A percentile compares a stretch with the other conserved stretches of the same genome.
Conservation (phyloP, 768 basidiomycete species). For the Imleria badia region DNA sequence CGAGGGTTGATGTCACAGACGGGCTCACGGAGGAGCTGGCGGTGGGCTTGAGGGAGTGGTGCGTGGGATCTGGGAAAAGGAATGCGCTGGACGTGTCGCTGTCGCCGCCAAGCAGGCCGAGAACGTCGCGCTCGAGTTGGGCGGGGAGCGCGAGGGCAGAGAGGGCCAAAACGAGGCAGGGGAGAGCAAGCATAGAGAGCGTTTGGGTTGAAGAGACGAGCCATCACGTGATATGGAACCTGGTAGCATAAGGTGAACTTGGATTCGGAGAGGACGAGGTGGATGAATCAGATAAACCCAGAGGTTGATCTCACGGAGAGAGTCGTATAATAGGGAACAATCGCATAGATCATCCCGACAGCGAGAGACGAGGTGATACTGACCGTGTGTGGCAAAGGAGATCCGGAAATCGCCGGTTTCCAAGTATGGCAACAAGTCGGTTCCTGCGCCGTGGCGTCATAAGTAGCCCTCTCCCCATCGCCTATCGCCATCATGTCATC, state of each 20-base stretch:
- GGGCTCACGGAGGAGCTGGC: neutral
- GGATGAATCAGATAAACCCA: constrained; percentile 51
- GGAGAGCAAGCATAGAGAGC: neutral
- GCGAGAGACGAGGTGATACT: neutral
- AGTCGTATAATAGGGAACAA: constrained; percentile 66
- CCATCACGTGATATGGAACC: no score
- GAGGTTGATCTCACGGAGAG: constrained; percentile 41
- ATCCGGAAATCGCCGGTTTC: constrained; percentile 18
- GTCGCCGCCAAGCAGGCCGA: constrained; percentile 16
- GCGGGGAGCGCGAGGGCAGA: neutral
- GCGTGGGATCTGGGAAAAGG: neutral
- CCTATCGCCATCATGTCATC: constrained; percentile 51
- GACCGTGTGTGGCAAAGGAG: neutral
- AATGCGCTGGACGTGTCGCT: neutral
- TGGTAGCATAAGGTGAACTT: no score
- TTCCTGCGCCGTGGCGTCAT: constrained; percentile 6
- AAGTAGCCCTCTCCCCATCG: neutral
- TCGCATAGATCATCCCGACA: constrained; percentile 44
- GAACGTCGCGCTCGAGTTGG: constrained; percentile 8
- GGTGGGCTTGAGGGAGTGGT: neutral
- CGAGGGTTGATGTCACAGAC: neutral
- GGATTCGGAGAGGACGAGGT: constrained; percentile 19
- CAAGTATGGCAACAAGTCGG: neutral
- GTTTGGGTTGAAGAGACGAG: no score
- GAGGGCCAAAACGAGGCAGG: neutral